These are phyloP conservation scores for Pseudogymnoascus sp. DNA, from an alignment of 2,329 filamentous ascomycete species.

Conservation along the genomic window DNA sequence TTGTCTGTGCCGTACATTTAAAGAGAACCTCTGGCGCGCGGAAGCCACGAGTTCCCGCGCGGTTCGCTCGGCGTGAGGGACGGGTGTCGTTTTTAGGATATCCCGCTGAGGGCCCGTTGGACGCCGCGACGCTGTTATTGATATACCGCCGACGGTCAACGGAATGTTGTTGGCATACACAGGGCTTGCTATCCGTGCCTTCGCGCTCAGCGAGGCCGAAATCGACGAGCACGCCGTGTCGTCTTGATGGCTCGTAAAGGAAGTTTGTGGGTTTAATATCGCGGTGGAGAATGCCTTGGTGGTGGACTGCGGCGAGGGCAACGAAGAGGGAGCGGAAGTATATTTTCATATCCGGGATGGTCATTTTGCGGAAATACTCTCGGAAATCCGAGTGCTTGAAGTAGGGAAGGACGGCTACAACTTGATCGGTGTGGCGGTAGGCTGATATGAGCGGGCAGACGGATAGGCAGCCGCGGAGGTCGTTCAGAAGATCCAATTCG, in stretches of 20 bases:
- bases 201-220: conserved; percentile 92
- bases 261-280: conserved; percentile 99
- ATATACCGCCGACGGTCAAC: conserved; percentile 54
- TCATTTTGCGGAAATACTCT: conserved; percentile 87
- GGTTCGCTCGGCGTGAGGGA: conserved; percentile 81
- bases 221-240: conserved; percentile 89
- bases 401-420: conserved; percentile 89
- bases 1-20: conserved; percentile 93
- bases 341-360: conserved; percentile 73
- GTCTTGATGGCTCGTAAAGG: conserved; percentile 73
- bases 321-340: conserved; percentile 87
- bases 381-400: conserved; percentile 94
- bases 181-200: conserved; percentile 68
- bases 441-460: conserved; percentile 95
- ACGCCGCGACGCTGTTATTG: conserved; percentile 51
- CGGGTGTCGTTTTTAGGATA: conserved; percentile 88
- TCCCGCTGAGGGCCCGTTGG: conserved; percentile 47
- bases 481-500: conserved; percentile 86
- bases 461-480: conserved; percentile 71
- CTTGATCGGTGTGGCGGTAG: conserved; percentile 90
- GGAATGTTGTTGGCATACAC: conserved; percentile 65
- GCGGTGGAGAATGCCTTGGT: conserved; percentile 76
- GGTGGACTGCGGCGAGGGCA: conserved; percentile 75
- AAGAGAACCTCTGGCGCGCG: conserved; percentile 92
- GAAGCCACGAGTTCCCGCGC: conserved; percentile 90